A percentile compares a stretch with the other conserved stretches of the same genome.
Evolutionary conservation across 2,329 filamentous ascomycete species (phyloP).

Genomic region (Mariannaea sp.): DNA sequence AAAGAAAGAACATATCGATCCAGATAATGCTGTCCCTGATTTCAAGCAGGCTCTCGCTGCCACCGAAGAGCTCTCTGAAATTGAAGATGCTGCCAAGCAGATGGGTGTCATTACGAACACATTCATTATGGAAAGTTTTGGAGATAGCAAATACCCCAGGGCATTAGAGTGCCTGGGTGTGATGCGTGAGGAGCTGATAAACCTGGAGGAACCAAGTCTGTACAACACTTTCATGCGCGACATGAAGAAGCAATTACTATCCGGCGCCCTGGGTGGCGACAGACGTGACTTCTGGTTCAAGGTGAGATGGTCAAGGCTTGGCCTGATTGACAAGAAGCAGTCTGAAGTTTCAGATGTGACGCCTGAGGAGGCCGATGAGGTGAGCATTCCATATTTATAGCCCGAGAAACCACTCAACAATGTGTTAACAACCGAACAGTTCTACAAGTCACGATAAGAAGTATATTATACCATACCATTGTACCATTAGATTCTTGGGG

Average conservation of each 20-base stretch:
- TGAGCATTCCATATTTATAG: conserved; percentile 36
- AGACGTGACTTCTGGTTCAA: conserved; percentile 82
- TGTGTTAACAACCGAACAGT: conserved; percentile 40
- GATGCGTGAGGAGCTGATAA: conserved; percentile 77
- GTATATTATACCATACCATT: not conserved
- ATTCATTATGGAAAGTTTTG: conserved; percentile 74
- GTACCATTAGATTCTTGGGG: conserved; percentile 10
- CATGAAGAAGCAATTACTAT: conserved; percentile 74
- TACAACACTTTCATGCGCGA: conserved; percentile 76
- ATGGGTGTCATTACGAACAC: conserved; percentile 73
- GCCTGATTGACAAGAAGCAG: conserved; percentile 70
- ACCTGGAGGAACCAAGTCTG: conserved; percentile 72
- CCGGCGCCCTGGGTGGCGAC: conserved; percentile 74
- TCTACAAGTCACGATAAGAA: conserved; percentile 46
- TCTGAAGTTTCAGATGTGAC: conserved; percentile 69
- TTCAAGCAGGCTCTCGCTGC: conserved; percentile 79
- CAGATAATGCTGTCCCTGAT: conserved; percentile 82
- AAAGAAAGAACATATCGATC: conserved; percentile 50
- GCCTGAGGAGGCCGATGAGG: conserved; percentile 71
- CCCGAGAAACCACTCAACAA: not conserved
- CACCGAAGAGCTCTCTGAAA: conserved; percentile 62
- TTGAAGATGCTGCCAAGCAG: conserved; percentile 72
- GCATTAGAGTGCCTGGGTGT: conserved; percentile 77
- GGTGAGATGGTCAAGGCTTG: conserved; percentile 68
- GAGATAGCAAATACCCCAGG: conserved; percentile 73